These are phyloP conservation scores for Thelonectria blattea DNA, from an alignment of 2,329 filamentous ascomycete genomes.

Conservation along the genomic window DNA sequence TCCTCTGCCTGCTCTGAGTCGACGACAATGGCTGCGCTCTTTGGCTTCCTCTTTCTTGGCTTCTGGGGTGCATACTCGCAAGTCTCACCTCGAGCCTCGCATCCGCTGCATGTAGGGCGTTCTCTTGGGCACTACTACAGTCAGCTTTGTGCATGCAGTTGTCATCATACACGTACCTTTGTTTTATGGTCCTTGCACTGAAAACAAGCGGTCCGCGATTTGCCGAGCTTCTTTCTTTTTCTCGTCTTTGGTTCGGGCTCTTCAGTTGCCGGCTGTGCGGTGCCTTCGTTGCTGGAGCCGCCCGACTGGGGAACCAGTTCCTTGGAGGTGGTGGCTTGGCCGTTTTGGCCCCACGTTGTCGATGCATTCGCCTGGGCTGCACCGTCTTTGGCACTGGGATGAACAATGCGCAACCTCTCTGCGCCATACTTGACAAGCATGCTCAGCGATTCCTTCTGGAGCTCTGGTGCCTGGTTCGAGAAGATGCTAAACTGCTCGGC, in stretches of 20 bases:
- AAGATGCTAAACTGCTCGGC: conserved; percentile 65
- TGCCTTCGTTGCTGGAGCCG: conserved; percentile 20
- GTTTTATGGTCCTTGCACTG: conserved; percentile 45
- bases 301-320: conserved; percentile 39
- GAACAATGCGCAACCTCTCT: conserved; percentile 62
- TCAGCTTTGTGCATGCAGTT: not conserved
- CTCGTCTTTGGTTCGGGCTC: conserved; percentile 5
- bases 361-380: conserved; percentile 34
- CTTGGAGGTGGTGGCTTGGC: conserved; percentile 40
- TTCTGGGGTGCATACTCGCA: conserved; percentile 50
- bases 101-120: conserved; percentile 49
- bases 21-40: conserved; percentile 26
- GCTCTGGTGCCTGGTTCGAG: conserved; percentile 62
- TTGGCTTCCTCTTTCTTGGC: conserved; percentile 32
- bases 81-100: conserved; percentile 37
- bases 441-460: conserved; percentile 60
- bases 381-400: conserved; percentile 51
- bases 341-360: conserved; percentile 32
- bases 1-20: conserved; percentile 20
- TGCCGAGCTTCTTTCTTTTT: conserved; percentile 32
- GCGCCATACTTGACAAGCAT: conserved; percentile 65
- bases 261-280: conserved; percentile 12
- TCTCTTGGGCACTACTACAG: conserved; percentile 48
- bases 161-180: conserved; percentile 43
- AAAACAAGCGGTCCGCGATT: conserved; percentile 46